Conservation (phyloP, 768 basidiomycete species). For the Phylloporus sp. region DNA sequence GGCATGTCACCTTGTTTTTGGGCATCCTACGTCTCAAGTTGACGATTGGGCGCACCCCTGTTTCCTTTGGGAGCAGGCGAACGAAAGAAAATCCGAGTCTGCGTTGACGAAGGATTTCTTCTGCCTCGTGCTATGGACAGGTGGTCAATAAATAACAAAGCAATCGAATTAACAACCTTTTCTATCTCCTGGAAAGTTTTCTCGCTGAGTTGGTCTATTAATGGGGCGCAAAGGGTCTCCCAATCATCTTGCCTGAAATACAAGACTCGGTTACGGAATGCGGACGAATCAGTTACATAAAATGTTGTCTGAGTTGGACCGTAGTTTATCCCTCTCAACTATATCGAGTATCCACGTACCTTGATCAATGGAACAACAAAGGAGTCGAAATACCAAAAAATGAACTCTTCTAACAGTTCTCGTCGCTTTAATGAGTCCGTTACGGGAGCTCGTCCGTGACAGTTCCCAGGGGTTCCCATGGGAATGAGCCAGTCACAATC, state of each 20-base stretch:
- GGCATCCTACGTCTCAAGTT: constrained; percentile 65
- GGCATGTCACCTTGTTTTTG: constrained; percentile 27
- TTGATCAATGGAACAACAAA: constrained; percentile 77
- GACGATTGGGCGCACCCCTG: constrained; percentile 91
- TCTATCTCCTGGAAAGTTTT: constrained; percentile 70
- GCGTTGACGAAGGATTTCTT: constrained; percentile 65
- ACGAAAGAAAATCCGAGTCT: constrained; percentile 82
- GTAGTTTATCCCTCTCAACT: neutral
- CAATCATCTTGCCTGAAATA: constrained; percentile 97
- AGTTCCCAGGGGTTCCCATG: constrained; percentile 30
- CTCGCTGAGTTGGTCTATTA: constrained; percentile 68
- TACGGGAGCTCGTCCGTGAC: constrained; percentile 50
- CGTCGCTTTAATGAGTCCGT: constrained; percentile 72
- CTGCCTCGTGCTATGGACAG: constrained; percentile 52
- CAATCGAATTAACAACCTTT: constrained; percentile 41
- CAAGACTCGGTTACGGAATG: constrained; percentile 74
- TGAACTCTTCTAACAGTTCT: constrained; percentile 81
- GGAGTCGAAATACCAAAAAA: constrained; percentile 93
- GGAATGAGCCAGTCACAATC: constrained; percentile 80
- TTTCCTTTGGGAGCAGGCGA: constrained; percentile 89
- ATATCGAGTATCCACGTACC: constrained; percentile 39
- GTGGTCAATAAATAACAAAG: neutral
- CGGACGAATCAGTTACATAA: constrained; percentile 90
- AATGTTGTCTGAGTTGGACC: constrained; percentile 67
- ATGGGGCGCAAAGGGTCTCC: constrained; percentile 75